Evolutionary conservation across 805 yeast genomes (phyloP).

Genomic region (Lipomyces yamadae): DNA sequence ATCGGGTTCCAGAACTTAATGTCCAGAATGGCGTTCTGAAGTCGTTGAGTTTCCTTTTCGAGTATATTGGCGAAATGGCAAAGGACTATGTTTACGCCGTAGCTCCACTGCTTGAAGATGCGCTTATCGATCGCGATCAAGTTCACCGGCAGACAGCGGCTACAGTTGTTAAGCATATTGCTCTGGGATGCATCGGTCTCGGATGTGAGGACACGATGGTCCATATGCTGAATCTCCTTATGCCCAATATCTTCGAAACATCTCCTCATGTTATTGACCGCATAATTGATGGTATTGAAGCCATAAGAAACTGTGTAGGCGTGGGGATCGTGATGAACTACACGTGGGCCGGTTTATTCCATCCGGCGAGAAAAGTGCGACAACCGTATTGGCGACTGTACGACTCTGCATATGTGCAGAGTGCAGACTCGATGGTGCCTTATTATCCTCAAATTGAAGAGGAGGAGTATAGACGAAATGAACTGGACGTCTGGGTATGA

Average conservation of each 20-base stretch:
- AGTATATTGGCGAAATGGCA: slow-evolving; percentile 81
- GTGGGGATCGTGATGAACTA: slow-evolving; percentile 75
- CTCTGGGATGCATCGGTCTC: slow-evolving; percentile 74
- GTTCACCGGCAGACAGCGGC: slow-evolving; percentile 97
- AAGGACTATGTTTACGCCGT: slow-evolving; percentile 81
- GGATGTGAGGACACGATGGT: slow-evolving; percentile 82
- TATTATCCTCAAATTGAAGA: slow-evolving; percentile 68
- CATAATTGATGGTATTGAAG: slow-evolving; percentile 78
- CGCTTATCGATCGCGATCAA: slow-evolving; percentile 84
- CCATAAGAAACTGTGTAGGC: slow-evolving; percentile 73
- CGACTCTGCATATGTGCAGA: slow-evolving; percentile 75
- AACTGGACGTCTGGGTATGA: slow-evolving; percentile 54
- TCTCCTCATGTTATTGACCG: slow-evolving; percentile 93
- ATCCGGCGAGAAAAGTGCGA: slow-evolving; percentile 89
- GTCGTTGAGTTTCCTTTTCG: slow-evolving; percentile 88
- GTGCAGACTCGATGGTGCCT: slow-evolving; percentile 78
- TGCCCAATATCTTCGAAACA: slow-evolving; percentile 91
- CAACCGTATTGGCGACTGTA: slow-evolving; percentile 82
- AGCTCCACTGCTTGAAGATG: slow-evolving; percentile 82
- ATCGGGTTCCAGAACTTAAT: slow-evolving; percentile 85
- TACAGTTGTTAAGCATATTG: slow-evolving; percentile 78
- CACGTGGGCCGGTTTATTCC: slow-evolving; percentile 86
- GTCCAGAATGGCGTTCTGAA: slow-evolving; percentile 96
- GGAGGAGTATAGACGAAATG: slow-evolving; percentile 51
- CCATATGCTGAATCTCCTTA: slow-evolving; percentile 75